These are phyloP conservation scores for Stephanodiscus triporus DNA, from an alignment of 108 stramenopile genomes.

Conservation along the genomic window DNA sequence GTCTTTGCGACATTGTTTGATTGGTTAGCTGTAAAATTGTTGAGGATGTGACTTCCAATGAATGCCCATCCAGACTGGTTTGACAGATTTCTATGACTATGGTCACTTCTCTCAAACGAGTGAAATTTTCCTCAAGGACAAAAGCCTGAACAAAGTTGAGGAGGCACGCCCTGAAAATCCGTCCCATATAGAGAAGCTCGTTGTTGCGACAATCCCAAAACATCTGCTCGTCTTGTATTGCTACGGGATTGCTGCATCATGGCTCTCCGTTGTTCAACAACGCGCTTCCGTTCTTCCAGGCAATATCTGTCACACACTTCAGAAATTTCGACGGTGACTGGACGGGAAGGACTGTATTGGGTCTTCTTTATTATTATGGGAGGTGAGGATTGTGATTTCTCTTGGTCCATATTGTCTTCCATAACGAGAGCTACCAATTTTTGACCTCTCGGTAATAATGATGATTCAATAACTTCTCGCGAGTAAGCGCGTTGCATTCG, in stretches of 20 bases:
- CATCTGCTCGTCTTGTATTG: conserved; percentile 45
- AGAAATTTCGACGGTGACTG: background rate
- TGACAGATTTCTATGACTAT: no score
- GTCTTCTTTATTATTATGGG: no score
- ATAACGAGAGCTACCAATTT: conserved; percentile 8
- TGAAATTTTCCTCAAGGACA: conserved; percentile 30
- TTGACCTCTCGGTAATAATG: conserved; percentile 12
- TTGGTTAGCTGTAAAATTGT: no score
- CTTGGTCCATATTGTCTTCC: conserved; percentile 5
- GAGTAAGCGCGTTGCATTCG: conserved; percentile 45
- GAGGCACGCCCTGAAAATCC: conserved; percentile 29
- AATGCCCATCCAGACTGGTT: no score
- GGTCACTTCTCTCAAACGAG: no score
- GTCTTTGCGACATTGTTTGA: no score
- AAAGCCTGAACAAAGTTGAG: conserved; percentile 27
- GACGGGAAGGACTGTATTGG: no score
- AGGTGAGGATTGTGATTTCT: background rate
- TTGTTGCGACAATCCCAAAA: conserved; percentile 58
- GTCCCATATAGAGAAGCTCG: conserved; percentile 49
- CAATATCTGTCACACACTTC: conserved; percentile 39
- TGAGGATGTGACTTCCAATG: no score
- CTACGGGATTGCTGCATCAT: conserved; percentile 58
- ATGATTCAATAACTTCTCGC: conserved; percentile 33
- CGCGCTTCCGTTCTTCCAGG: conserved; percentile 25
- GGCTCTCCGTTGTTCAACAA: conserved; percentile 42